Evolutionary conservation across 1,284 basidiomycete species (phyloP), one percentile per base, ranked within the genome.

Genomic region (Pseudozyma sp.): DNA sequence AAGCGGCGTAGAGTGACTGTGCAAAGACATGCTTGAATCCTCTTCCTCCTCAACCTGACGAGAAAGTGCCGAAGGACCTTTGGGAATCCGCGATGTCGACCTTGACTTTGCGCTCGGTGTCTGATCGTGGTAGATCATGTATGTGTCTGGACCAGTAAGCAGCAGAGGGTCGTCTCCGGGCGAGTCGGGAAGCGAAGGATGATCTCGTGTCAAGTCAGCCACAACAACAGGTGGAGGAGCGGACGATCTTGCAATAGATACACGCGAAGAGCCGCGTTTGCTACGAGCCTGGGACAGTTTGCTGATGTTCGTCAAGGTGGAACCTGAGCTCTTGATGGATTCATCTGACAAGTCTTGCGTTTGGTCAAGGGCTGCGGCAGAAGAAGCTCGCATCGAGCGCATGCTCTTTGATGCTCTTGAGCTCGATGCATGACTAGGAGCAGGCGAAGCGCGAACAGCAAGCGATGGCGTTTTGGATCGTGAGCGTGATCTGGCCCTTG

Each of bases 141-240:
- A 65, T 5, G 59, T 65, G 51, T 76, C 56, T 10, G 73, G 73
- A 16, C 68, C 73, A 6, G 52, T 65, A 16, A 78, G 52, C 35
- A 78, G 60, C 25, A 78, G 52, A 8, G 76, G 76, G 42, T 78
- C 76, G 45, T 78, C 76, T 9, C 72, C 60, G 4, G 76, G 76
- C 40, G 68, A 71, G 36, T 71, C 76, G 16, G 76, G 76, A 40
- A 65, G 55, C 6, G 55, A 55, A 6, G 73, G 68, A 21, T 59
- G 64, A 40, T 76, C 73, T 18, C 61, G 44, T 5, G 61, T 76
- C 16, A 69, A 21, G 34, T 71, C 69, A 16, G 63, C 69, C 40
- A 65, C 49, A 6, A 53, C 36, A 2, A 62, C 57, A 4, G 72
- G 64, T 5, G 68, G 68, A 4, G 61, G 61, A 7, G 61, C 56